Conservation (phyloP, 2,329 filamentous ascomycete genomes). For the Cladophialophora carrionii region DNA sequence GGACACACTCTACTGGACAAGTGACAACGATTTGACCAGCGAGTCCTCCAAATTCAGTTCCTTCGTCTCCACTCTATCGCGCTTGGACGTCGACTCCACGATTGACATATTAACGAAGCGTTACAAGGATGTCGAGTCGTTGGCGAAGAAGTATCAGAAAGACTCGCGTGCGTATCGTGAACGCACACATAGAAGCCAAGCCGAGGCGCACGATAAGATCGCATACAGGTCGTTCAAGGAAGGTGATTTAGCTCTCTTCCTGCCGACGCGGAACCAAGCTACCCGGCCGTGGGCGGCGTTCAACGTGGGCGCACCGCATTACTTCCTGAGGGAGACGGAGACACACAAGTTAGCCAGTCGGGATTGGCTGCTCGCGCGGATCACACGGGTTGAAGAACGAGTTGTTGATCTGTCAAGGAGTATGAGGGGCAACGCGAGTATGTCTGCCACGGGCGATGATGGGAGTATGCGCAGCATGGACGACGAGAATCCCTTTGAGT, state of each 20-base stretch:
- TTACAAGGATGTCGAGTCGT: slow-evolving; percentile 89
- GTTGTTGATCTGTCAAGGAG: slow-evolving; percentile 89
- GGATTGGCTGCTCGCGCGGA: slow-evolving; percentile 96
- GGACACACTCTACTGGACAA: slow-evolving; percentile 80
- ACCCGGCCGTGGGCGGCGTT: slow-evolving; percentile 97
- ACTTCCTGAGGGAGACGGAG: slow-evolving; percentile 93
- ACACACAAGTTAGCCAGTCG: slow-evolving; percentile 78
- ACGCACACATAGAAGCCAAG: slow-evolving; percentile 76
- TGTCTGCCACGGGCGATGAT: slow-evolving; percentile 51
- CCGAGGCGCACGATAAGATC: slow-evolving; percentile 92
- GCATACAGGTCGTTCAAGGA: slow-evolving; percentile 95
- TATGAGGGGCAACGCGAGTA: slow-evolving; percentile 45
- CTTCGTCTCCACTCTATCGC: slow-evolving; percentile 72
- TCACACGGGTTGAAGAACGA: slow-evolving; percentile 86
- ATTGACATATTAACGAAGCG: slow-evolving; percentile 84
- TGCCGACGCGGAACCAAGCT: slow-evolving; percentile 91
- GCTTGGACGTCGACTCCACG: slow-evolving; percentile 82
- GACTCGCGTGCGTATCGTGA: slow-evolving; percentile 87
- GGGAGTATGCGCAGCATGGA: slow-evolving; percentile 61
- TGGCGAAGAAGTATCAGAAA: slow-evolving; percentile 89
- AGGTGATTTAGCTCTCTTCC: slow-evolving; percentile 88
- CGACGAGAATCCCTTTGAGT: slow-evolving; percentile 94
- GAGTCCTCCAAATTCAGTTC: slow-evolving; percentile 75
- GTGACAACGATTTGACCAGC: slow-evolving; percentile 64
- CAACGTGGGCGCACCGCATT: slow-evolving; percentile 96